phyloP scores from a whole-genome alignment of 2,329 filamentous ascomycete species.

The Bimuria novae-zelandiae region DNA sequence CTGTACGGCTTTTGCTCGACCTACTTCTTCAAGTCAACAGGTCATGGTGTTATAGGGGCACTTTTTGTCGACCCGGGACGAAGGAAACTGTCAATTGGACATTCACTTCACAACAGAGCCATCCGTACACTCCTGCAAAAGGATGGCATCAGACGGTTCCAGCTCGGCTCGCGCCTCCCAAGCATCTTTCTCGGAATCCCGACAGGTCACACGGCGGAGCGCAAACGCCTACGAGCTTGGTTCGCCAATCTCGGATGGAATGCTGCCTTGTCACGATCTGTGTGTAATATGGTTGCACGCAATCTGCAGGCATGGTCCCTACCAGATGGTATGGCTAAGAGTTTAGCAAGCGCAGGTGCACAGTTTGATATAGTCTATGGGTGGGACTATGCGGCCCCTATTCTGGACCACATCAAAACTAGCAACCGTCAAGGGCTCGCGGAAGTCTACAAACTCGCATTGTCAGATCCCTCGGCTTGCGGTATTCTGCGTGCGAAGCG shows the following conservation, averaged over 20 bases:
- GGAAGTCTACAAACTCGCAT: slow-evolving; percentile 77
- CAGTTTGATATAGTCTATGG: slow-evolving; percentile 85
- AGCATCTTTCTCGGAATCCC: slow-evolving; percentile 88
- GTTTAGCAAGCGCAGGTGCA: slow-evolving; percentile 72
- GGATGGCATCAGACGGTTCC: slow-evolving; percentile 75
- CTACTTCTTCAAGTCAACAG: slow-evolving; percentile 73
- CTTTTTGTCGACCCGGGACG: slow-evolving; percentile 89
- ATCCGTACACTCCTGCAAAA: slow-evolving; percentile 75
- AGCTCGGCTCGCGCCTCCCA: slow-evolving; percentile 79
- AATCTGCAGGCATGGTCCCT: slow-evolving; percentile 75
- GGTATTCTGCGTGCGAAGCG: slow-evolving; percentile 83
- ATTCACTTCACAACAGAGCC: slow-evolving; percentile 84
- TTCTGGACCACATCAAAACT: slow-evolving; percentile 74
- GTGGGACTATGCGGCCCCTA: slow-evolving; percentile 72
- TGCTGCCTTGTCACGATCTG: slow-evolving; percentile 63
- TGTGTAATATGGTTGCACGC: slow-evolving; percentile 74
- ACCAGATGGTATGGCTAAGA: slow-evolving; percentile 76
- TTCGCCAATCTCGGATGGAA: slow-evolving; percentile 93
- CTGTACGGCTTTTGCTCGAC: slow-evolving; percentile 92
- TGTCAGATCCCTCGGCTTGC: slow-evolving; percentile 72
- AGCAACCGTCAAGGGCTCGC: slow-evolving; percentile 77
- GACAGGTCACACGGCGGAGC: slow-evolving; percentile 63
- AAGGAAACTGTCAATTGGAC: slow-evolving; percentile 85
- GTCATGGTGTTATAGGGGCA: slow-evolving; percentile 76
- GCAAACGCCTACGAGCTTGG: slow-evolving; percentile 72